A percentile compares a stretch with the other conserved stretches of the same genome.
phyloP scores from a whole-genome alignment of 2,329 filamentous ascomycete genomes.

The Metarhizium anisopliae region DNA sequence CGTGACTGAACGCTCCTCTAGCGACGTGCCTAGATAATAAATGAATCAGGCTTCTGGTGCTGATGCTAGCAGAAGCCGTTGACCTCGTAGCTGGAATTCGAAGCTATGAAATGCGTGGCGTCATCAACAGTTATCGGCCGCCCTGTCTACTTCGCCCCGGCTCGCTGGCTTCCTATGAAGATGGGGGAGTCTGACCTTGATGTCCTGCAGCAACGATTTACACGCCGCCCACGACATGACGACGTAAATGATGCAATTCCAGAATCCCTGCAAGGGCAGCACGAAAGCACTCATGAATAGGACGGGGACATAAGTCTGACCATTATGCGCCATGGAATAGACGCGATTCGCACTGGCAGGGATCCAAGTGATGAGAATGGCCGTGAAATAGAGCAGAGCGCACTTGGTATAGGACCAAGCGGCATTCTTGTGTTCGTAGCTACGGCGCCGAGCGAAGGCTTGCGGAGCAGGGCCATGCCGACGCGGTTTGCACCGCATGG shows the following conservation, averaged over 20 bases:
- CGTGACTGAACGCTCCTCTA: too few species aligned
- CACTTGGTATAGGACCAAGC: slow-evolving; percentile 58
- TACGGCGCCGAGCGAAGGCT: slow-evolving; percentile 13
- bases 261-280: slow-evolving; percentile 67
- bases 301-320: slow-evolving; percentile 41
- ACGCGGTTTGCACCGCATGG: background rate
- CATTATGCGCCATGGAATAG: slow-evolving; percentile 49
- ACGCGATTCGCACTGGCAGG: slow-evolving; percentile 64
- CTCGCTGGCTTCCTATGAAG: too few species aligned
- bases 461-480: background rate
- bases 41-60: too few species aligned
- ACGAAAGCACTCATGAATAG: slow-evolving; percentile 61
- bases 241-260: slow-evolving; percentile 66
- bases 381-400: slow-evolving; percentile 55
- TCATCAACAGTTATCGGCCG: too few species aligned
- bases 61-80: too few species aligned
- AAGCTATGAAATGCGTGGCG: too few species aligned
- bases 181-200: background rate
- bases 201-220: slow-evolving; percentile 18
- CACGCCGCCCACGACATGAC: slow-evolving; percentile 53
- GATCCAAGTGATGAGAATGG: slow-evolving; percentile 59
- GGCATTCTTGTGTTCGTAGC: slow-evolving; percentile 43
- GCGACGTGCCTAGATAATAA: too few species aligned
- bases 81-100: too few species aligned
- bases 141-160: too few species aligned